A percentile compares a stretch with the other conserved stretches of the same genome.
These are phyloP conservation scores for Phytophthora pseudosyringae DNA, from an alignment of 352 stramenopile genomes.

Conservation along the genomic window DNA sequence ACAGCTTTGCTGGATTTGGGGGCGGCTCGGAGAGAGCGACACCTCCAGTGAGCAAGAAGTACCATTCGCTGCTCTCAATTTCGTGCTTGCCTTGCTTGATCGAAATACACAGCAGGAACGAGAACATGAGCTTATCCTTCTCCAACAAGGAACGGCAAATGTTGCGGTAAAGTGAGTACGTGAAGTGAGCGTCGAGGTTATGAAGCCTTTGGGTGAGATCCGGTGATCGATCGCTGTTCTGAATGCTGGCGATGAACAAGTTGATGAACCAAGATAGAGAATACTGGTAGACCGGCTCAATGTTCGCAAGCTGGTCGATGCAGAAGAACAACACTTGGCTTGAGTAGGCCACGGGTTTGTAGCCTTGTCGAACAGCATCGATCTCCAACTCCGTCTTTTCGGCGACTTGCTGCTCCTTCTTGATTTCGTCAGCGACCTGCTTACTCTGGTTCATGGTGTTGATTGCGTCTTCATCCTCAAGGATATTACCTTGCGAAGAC, in stretches of 20 bases:
- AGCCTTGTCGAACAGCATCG: conserved; percentile 85
- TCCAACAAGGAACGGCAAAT: conserved; percentile 93
- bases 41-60: conserved; percentile 94
- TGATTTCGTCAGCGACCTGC: conserved; percentile 92
- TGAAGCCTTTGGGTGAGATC: conserved; percentile 79
- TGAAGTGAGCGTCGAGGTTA: conserved; percentile 92
- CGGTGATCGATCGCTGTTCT: conserved; percentile 77
- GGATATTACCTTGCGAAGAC: conserved; percentile 92
- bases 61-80: conserved; percentile 90
- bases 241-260: conserved; percentile 91
- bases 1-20: conserved; percentile 90
- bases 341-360: conserved; percentile 90
- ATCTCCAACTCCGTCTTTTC: conserved; percentile 93
- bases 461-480: conserved; percentile 94
- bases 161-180: conserved; percentile 92
- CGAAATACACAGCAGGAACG: conserved; percentile 89
- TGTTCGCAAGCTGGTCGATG: conserved; percentile 94
- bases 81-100: conserved; percentile 86
- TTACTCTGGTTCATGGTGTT: conserved; percentile 94
- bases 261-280: conserved; percentile 94
- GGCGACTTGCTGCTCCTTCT: conserved; percentile 91
- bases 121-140: conserved; percentile 95
- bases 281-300: conserved; percentile 95
- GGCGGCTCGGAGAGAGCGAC: conserved; percentile 90
- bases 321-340: conserved; percentile 95